Evolutionary conservation across 306 rosid genomes (phyloP).

Genomic region (Pyrus pyrifolia): DNA sequence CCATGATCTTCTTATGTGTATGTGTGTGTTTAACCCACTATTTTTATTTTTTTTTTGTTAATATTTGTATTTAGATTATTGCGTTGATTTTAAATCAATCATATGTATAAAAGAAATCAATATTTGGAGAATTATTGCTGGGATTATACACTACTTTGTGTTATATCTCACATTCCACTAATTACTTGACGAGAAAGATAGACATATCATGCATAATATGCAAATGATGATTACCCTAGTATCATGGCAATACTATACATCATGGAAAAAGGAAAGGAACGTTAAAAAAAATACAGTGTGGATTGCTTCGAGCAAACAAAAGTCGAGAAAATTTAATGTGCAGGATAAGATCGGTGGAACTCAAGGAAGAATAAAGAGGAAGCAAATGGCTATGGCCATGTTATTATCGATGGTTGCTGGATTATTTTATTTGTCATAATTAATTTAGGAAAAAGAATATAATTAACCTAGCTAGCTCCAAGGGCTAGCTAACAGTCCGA

Average conservation of each 20-base stretch:
- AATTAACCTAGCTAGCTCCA: not conserved
- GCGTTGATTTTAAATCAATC: too few species aligned
- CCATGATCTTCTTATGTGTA: too few species aligned
- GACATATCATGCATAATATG: not conserved
- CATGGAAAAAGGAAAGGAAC: not conserved
- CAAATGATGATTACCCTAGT: not conserved
- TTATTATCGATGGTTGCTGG: not conserved
- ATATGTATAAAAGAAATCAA: too few species aligned
- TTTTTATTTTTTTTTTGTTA: too few species aligned
- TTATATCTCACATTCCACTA: too few species aligned
- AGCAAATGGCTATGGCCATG: slow-evolving; percentile 12
- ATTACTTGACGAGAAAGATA: not conserved
- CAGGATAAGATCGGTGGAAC: not conserved
- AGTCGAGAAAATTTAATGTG: not conserved
- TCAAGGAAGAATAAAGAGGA: not conserved
- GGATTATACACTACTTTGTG: too few species aligned
- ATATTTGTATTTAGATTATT: too few species aligned
- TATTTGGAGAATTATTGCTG: too few species aligned
- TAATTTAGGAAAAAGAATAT: too few species aligned
- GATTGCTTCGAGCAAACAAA: not conserved
- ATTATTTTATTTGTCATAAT: not conserved
- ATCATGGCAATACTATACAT: not conserved
- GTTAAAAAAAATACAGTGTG: not conserved
- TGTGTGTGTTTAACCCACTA: too few species aligned
- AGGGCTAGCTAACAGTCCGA: not conserved